Conservation (phyloP, 2,329 filamentous ascomycete species). For the Verticillium nubilum region DNA sequence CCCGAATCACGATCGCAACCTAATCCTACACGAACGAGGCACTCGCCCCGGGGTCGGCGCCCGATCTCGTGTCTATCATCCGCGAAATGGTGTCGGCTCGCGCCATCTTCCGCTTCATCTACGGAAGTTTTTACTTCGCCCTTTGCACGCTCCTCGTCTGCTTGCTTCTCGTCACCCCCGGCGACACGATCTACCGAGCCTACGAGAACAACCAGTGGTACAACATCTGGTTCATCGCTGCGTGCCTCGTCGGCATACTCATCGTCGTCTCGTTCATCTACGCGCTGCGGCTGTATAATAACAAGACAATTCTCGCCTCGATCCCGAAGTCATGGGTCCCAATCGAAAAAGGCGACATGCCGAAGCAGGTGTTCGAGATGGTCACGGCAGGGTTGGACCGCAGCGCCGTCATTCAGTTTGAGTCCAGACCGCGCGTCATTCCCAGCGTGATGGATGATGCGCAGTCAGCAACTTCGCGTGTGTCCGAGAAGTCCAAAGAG, state of each 20-base stretch:
- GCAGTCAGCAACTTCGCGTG: background rate
- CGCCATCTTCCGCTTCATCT: constrained; percentile 72
- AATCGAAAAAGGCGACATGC: constrained; percentile 78
- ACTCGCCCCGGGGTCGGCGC: background rate
- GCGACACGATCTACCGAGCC: constrained; percentile 75
- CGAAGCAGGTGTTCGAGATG: constrained; percentile 67
- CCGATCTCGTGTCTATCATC: constrained; percentile 10
- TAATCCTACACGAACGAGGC: constrained; percentile 6
- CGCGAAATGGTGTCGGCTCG: constrained; percentile 33
- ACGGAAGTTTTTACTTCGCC: constrained; percentile 70
- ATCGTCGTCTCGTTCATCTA: constrained; percentile 72
- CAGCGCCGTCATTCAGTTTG: constrained; percentile 77
- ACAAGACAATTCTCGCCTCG: constrained; percentile 67
- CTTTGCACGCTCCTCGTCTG: constrained; percentile 68
- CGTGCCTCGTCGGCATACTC: constrained; percentile 69
- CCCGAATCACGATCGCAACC: constrained; percentile 7
- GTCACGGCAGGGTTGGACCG: constrained; percentile 67
- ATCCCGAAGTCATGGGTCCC: constrained; percentile 88
- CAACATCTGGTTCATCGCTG: constrained; percentile 78
- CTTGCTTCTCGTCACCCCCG: constrained; percentile 74
- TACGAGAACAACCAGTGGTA: constrained; percentile 60
- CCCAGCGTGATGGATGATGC: constrained; percentile 23
- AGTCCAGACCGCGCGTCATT: constrained; percentile 57
- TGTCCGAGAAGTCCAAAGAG: constrained; percentile 6
- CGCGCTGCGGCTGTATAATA: constrained; percentile 78